Evolutionary conservation across 164 flowering plant genomes (phyloP), one percentile per base, ranked within the genome.

Genomic region (Euptelea pleiosperma): DNA sequence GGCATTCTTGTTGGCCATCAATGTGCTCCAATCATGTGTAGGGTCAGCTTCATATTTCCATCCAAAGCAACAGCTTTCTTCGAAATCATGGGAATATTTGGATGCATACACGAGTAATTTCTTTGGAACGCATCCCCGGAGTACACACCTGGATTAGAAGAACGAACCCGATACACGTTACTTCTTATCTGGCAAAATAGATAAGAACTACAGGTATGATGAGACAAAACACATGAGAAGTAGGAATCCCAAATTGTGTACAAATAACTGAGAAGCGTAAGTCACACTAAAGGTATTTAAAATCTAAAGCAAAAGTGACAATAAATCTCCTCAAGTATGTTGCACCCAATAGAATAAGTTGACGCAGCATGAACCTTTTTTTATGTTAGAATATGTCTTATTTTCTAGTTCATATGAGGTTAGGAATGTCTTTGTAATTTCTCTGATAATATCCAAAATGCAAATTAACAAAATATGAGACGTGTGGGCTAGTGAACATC

Each of bases 121-220:
- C 78, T 94, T 94, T 1, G 99, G 99, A 14, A 93, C 96, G 76
- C 99, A 93, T 56, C 99, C 99, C 35, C 99, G 94, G 41, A 93
- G 89, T 9, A 93, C 99, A 68, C 99, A 93, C 53, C 99, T 93
- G 66, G 64, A 77, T 29, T 12, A 29, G 16, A 47, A 9, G 39
- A 51, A 28, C 4, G 34, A 42, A 16, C 8, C 19, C 29, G 39
- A 41, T 19, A 45, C 5, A 42, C 0, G n/a, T 24, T n/a, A n/a
- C n/a, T n/a, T n/a, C n/a, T n/a, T n/a, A n/a, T n/a, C n/a, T n/a
- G n/a, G n/a, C n/a, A 36, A 41, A 56, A 7, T 22, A 22, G 21
- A 8, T 2, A 52, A 31, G 2, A 30, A 0, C 21, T 33, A 40
- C 18, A 45, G 3, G 7, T 12, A 2, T 9, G 12, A 22, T 39